Conservation (phyloP, 2,329 filamentous ascomycete genomes). For the Tolypocladium pustulatum region DNA sequence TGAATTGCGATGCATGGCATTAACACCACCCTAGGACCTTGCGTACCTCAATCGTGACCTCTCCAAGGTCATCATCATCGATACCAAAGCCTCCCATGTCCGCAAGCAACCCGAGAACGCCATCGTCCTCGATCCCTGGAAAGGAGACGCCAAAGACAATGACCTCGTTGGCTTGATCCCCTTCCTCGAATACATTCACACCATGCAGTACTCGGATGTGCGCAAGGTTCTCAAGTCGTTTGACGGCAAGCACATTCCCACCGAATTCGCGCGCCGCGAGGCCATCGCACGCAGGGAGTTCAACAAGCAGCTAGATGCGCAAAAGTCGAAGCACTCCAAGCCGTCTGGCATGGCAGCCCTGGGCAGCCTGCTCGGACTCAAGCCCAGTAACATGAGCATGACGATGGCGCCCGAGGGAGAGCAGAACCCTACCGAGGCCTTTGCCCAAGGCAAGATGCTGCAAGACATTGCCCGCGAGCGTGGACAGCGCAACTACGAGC, state of each 20-base stretch:
- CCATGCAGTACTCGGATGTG: constrained; percentile 83
- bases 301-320: constrained; percentile 62
- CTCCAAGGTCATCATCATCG: constrained; percentile 89
- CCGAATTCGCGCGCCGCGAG: constrained; percentile 83
- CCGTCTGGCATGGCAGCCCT: constrained; percentile 58
- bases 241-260: constrained; percentile 78
- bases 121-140: constrained; percentile 85
- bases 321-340: constrained; percentile 47
- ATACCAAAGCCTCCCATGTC: constrained; percentile 74
- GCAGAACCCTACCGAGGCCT: constrained; percentile 60
- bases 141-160: constrained; percentile 69
- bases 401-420: constrained; percentile 55
- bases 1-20: background rate
- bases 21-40: constrained; percentile 56
- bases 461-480: constrained; percentile 89
- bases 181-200: constrained; percentile 94
- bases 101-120: constrained; percentile 93
- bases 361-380: constrained; percentile 66
- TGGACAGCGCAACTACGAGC: constrained; percentile 81
- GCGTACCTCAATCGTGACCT: constrained; percentile 94
- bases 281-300: constrained; percentile 77
- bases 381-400: constrained; percentile 54
- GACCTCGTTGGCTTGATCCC: constrained; percentile 84
- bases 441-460: constrained; percentile 91
- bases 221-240: constrained; percentile 81